phyloP scores from a whole-genome alignment of 2,329 filamentous ascomycete genomes.

The Ophiostoma sp. region DNA sequence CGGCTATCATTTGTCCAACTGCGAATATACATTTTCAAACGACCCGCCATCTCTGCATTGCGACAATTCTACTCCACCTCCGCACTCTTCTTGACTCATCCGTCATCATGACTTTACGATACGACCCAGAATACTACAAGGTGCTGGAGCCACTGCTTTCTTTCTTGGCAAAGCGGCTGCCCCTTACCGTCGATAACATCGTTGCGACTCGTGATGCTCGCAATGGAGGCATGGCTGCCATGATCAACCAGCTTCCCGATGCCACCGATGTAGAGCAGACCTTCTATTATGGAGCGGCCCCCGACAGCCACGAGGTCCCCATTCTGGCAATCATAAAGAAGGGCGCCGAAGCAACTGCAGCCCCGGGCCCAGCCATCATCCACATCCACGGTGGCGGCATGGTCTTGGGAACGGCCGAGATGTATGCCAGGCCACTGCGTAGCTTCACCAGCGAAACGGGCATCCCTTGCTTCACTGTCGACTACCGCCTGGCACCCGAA shows the following conservation, averaged over 20 bases:
- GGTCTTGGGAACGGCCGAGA: neutral
- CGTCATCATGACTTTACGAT: neutral
- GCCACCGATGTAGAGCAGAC: neutral
- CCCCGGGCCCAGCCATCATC: neutral
- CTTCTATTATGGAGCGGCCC: neutral
- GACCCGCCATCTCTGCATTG: no score
- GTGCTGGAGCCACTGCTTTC: neutral
- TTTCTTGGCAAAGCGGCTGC: neutral
- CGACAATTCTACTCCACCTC: no score
- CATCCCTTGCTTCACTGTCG: conserved; percentile 11
- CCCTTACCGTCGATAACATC: neutral
- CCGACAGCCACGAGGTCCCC: conserved; percentile 5
- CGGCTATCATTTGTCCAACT: no score
- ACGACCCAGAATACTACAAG: neutral
- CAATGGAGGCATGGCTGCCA: neutral
- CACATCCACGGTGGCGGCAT: conserved; percentile 14
- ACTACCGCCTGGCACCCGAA: conserved; percentile 14
- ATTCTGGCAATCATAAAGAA: neutral
- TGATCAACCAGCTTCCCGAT: neutral
- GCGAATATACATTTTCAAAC: no score
- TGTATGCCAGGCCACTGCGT: neutral
- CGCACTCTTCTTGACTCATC: no score
- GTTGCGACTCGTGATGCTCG: neutral
- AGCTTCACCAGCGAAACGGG: neutral
- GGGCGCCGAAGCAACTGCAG: neutral